Evolutionary conservation across 2,329 filamentous ascomycete species (phyloP).

Genomic region (Sarocladium brachiariae): DNA sequence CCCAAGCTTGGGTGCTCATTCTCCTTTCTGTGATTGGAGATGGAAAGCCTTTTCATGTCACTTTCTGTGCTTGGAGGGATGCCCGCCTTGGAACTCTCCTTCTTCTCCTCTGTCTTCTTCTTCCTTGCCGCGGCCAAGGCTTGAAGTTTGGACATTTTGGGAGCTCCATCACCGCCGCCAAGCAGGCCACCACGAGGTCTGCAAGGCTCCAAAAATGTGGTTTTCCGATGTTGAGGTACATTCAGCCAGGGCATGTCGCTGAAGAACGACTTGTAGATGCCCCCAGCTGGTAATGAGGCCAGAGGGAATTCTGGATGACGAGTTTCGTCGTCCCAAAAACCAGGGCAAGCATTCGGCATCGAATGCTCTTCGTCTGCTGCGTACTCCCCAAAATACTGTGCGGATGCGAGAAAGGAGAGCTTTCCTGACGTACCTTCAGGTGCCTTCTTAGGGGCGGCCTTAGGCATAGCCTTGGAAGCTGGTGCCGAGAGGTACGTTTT

Average conservation of each 20-base stretch:
- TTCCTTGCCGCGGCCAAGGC: conserved; percentile 80
- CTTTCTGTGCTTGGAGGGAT: conserved; percentile 17
- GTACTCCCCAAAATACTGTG: conserved; percentile 19
- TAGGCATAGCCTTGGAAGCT: conserved; percentile 27
- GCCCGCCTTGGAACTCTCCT: conserved; percentile 20
- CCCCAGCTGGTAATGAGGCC: neutral
- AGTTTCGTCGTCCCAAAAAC: neutral
- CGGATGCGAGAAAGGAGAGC: conserved; percentile 25
- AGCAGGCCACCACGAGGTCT: conserved; percentile 61
- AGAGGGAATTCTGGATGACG: neutral
- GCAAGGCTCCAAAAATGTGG: conserved; percentile 53
- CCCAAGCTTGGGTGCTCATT: conserved; percentile 14
- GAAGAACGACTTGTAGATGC: conserved; percentile 44
- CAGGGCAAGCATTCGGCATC: neutral
- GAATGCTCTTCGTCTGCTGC: conserved; percentile 25
- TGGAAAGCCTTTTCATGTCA: conserved; percentile 24
- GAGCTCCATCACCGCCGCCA: conserved; percentile 61
- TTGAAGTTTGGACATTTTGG: conserved; percentile 83
- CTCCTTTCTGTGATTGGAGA: conserved; percentile 24
- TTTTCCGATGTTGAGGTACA: conserved; percentile 58
- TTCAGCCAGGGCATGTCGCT: conserved; percentile 79
- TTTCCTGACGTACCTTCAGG: conserved; percentile 34
- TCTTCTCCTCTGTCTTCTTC: conserved; percentile 67
- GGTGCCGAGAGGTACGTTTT: conserved; percentile 47
- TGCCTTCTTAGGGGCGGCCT: conserved; percentile 23